Conservation (phyloP, 2,329 filamentous ascomycete species). For the Aspergillus novofumigatus region DNA sequence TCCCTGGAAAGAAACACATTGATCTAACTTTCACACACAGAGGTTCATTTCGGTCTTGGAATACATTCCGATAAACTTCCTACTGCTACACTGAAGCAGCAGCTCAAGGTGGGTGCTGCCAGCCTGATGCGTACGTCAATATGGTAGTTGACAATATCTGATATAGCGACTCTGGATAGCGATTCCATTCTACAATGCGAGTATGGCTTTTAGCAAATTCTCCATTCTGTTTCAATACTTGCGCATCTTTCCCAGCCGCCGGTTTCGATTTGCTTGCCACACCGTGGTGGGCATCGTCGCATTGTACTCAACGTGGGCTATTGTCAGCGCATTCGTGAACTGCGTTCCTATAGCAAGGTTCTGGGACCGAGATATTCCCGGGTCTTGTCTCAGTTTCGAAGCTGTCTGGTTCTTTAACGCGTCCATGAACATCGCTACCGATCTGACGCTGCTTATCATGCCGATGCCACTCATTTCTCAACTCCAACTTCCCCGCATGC, state of each 20-base stretch:
- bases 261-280: constrained; percentile 32
- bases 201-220: constrained; percentile 37
- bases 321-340: constrained; percentile 39
- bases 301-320: constrained; percentile 28
- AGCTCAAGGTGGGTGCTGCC: constrained; percentile 23
- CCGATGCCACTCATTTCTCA: constrained; percentile 41
- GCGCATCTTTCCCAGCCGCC: constrained; percentile 37
- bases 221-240: constrained; percentile 47
- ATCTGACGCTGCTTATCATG: constrained; percentile 39
- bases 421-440: constrained; percentile 40
- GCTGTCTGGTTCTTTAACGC: constrained; percentile 42
- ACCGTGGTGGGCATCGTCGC: constrained; percentile 29
- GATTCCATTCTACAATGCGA: constrained; percentile 32
- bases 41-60: constrained; percentile 26
- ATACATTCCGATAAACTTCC: constrained; percentile 18
- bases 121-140: background rate
- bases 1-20: background rate
- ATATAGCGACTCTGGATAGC: constrained; percentile 27
- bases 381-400: constrained; percentile 37
- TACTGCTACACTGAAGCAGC: constrained; percentile 12
- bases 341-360: constrained; percentile 40
- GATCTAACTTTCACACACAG: constrained; percentile 13
- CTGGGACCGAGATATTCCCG: constrained; percentile 34
- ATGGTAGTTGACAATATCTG: background rate
- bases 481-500: constrained; percentile 38